Percentiles rank a stretch among this genome's conserved stretches.
phyloP scores from a whole-genome alignment of 2,329 filamentous ascomycete genomes.

The Sarocladium brachiariae region DNA sequence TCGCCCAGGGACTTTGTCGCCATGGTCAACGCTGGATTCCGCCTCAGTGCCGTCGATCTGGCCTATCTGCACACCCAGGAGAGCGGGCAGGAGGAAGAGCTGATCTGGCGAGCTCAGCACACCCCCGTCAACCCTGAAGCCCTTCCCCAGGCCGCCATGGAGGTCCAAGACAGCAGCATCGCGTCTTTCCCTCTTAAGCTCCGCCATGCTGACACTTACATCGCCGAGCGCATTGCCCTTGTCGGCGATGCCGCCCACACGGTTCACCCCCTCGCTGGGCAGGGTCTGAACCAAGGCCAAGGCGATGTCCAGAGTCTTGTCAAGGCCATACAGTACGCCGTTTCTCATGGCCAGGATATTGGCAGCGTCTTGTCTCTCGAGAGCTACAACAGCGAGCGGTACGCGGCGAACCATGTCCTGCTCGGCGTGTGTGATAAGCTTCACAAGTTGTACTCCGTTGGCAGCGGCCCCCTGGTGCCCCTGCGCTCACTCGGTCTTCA shows the following conservation, averaged over 20 bases:
- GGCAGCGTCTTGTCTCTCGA: slow-evolving; percentile 74
- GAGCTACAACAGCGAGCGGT: slow-evolving; percentile 72
- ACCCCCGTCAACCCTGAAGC: slow-evolving; percentile 47
- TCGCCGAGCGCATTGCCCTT: slow-evolving; percentile 80
- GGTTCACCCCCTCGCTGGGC: slow-evolving; percentile 87
- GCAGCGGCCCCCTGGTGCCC: slow-evolving; percentile 71
- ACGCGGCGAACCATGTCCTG: slow-evolving; percentile 72
- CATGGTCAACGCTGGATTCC: slow-evolving; percentile 91
- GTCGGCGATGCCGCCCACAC: slow-evolving; percentile 95
- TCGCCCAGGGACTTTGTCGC: slow-evolving; percentile 67
- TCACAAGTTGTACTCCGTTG: slow-evolving; percentile 84
- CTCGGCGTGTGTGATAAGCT: slow-evolving; percentile 81
- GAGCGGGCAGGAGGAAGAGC: slow-evolving; percentile 61
- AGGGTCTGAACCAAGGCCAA: slow-evolving; percentile 90
- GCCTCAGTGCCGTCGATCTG: slow-evolving; percentile 71
- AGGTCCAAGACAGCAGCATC: slow-evolving; percentile 70
- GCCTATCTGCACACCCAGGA: slow-evolving; percentile 68
- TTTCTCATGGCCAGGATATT: slow-evolving; percentile 80
- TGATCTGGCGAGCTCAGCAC: slow-evolving; percentile 75
- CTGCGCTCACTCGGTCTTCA: slow-evolving; percentile 70
- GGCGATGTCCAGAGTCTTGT: slow-evolving; percentile 79
- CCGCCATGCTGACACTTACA: slow-evolving; percentile 91
- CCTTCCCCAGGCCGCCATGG: slow-evolving; percentile 59
- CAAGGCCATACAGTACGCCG: slow-evolving; percentile 66
- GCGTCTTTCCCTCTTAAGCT: slow-evolving; percentile 89